These are phyloP conservation scores for Breviolum minutum DNA, from an alignment of 73 alveolate species.

Conservation along the genomic window DNA sequence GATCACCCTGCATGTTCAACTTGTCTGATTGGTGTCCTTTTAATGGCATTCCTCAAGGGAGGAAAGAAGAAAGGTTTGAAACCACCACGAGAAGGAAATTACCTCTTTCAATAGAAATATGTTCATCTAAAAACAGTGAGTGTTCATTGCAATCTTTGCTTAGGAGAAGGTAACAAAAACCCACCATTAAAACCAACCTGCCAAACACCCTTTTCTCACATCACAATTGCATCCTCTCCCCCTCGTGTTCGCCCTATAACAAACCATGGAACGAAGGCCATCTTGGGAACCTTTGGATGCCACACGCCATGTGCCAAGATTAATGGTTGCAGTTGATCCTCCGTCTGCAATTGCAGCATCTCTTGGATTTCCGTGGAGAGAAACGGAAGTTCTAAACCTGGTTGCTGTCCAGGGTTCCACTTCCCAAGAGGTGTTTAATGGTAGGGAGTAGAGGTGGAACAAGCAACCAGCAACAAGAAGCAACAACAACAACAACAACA, in stretches of 20 bases:
- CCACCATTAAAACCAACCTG: background rate
- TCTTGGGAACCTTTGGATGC: slow-evolving; percentile 5
- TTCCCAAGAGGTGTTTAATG: background rate
- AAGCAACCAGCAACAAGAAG: background rate
- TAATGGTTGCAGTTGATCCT: slow-evolving; percentile 78
- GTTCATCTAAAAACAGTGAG: too few species aligned
- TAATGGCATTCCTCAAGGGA: too few species aligned
- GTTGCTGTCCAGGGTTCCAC: background rate
- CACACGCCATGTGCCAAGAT: slow-evolving; percentile 36
- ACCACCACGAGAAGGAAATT: too few species aligned
- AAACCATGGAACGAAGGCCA: slow-evolving; percentile 18
- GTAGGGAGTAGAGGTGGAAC: too few species aligned
- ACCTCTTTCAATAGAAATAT: too few species aligned
- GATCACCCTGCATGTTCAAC: too few species aligned
- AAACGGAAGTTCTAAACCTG: slow-evolving; percentile 23
- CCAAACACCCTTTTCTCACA: too few species aligned
- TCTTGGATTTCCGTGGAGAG: background rate
- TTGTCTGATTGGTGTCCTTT: too few species aligned
- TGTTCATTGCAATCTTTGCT: too few species aligned
- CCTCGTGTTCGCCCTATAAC: too few species aligned
- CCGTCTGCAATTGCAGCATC: background rate
- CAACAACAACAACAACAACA: background rate
- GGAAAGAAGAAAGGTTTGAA: too few species aligned
- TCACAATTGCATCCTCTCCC: background rate
- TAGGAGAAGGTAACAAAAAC: too few species aligned